Base-by-base conservation (phyloP, 129 eudicot species). In the Arctium minus region DNA sequence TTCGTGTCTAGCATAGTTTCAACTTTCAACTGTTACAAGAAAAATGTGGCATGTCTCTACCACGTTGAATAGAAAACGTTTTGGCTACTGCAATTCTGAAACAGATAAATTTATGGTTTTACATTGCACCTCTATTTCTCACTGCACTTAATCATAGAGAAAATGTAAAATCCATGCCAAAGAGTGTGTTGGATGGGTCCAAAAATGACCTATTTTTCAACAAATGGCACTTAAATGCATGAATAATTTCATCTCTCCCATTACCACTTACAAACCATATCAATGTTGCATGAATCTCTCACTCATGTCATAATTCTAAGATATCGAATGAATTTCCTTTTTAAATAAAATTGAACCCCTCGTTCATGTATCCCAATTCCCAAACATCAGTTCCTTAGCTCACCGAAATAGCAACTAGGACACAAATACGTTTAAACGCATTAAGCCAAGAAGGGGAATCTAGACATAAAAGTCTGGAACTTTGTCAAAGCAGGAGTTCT, bases 201-300 rank as follows among this genome's bases (percentile, higher is more conserved):
- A 69, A 12, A 22, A 79, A 17, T 79, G 32, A 44, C 31, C n/a
- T 65, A n/a, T 46, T 44, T 70, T 32, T 36, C 76, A 69, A 40
- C 18, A 33, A 70, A 17, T 33, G 72, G 68, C 10, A n/a, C 27
- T 13, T 1, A 35, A 60, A 53, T 77, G 32, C 73, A 78, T 46
- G 18, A n/a, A 78, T 30, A 42, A 79, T 9, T 17, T 44, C 76
- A 39, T 69, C 75, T 40, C 17, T 46, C 56, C 56, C 4, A 13
- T 69, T 44, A 17, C 76, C 18, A 69, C 82, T 79, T 69, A 40
- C 40, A 67, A 68, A 68, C 68, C 29, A 67, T 40, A 69, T 68
- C 64, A 68, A 67, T 4, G 82, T 79, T 38, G 40, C 67, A 79
- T 31, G 32, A 18, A 27, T 37, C 60, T 60, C 53, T 46, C 56